Base-by-base conservation (phyloP, 2,329 filamentous ascomycete species). In the Trichoderma cornu-damae region DNA sequence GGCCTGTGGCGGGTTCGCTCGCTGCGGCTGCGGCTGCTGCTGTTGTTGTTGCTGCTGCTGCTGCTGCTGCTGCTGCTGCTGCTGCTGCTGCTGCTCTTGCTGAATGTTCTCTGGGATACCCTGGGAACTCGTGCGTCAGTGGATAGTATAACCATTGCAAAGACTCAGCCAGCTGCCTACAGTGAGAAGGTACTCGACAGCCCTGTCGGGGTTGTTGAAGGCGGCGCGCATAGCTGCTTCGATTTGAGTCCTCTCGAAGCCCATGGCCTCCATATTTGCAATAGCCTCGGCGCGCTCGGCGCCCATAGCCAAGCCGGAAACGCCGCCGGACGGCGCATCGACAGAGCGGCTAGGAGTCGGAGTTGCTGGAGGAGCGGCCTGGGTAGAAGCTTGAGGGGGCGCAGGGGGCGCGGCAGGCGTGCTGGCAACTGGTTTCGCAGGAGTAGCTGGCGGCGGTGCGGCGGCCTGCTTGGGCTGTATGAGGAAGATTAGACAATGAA, bases 191-290 rank as follows among this genome's bases (percentile, higher is more conserved):
- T 99, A 99, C 73, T 99, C 94, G 57, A 99, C 93, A 54, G 94
- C 94, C 66, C 94, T 90, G 72, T 97, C 93, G 12, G 93, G 91
- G 76, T 99, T 99, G 80, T 88, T 95, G 74, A 90, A 99, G 12
- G 94, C 94, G 62, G 94, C 94, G 68, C 93, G 89, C 87, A 99
- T 94, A 51, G 94, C 94, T 47, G 88, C 84, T 66, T 96, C 91
- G 64, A 96, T 96, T 69, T 96, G 88, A 52, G 84, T 78, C 68
- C 92, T 83, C 68, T 89, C 84, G 65, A 99, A 99, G 7, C 94
- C 94, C 94, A 99, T 99, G 63, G 87, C 88, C 75, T 96, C 92
- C 91, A 99, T 96, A 70, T 92, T 90, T 48, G 87, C 82, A 67
- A 97, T 87, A 35, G 90, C 91, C 64, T 86, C 85, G 61, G 89